Evolutionary conservation across 139 green algal species (phyloP), one percentile per base, ranked within the genome.

Genomic region (Coccomyxa sp.): DNA sequence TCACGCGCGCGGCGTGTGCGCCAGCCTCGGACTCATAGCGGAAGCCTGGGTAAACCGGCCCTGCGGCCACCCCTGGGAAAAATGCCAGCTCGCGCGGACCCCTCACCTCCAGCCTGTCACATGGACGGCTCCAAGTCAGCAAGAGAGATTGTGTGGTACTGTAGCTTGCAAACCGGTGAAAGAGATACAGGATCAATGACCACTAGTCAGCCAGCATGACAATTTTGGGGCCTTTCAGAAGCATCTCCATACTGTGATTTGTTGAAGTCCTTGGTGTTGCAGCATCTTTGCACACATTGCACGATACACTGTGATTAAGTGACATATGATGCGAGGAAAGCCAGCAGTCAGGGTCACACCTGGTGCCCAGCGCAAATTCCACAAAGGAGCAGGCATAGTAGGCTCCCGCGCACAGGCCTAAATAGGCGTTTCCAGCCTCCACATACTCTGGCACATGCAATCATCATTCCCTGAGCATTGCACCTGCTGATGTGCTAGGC

Each of bases 391-490:
- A 92, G 0, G 82, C 92, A 75, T 94, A 96, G 86, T 96, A 96
- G 17, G 93, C 92, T 1, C 92, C 92, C 13, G 92, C 92, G 80
- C 93, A 96, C 11, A 96, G 82, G 13, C 93, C 93, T 0, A 96
- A 77, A 84, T 96, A 96, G 0, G 87, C 67, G 0, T 91, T 91
- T 10, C 90, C 90, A 0, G 31, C 51, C 78, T 82, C 78, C 23
- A 96, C 92, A 79, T 81, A 95, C 25, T 83, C 89, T 93, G 90
- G 32, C 32, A 68, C 12, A 7, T 25, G 31, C 76, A 28, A 15
- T 10, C 12, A 10, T 77, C 16, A n/a, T 38, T n/a, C 71, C 38
- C 38, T 3, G 38, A 7, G 38, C 38, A 51, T 51, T 11, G 38
- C 38, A 51, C 38, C 38, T 51, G 38, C 38, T 51, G 38, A 3